A percentile compares a stretch with the other conserved stretches of the same genome.
phyloP scores from a whole-genome alignment of 2,329 filamentous ascomycete genomes.

The Fusarium haematococcum region DNA sequence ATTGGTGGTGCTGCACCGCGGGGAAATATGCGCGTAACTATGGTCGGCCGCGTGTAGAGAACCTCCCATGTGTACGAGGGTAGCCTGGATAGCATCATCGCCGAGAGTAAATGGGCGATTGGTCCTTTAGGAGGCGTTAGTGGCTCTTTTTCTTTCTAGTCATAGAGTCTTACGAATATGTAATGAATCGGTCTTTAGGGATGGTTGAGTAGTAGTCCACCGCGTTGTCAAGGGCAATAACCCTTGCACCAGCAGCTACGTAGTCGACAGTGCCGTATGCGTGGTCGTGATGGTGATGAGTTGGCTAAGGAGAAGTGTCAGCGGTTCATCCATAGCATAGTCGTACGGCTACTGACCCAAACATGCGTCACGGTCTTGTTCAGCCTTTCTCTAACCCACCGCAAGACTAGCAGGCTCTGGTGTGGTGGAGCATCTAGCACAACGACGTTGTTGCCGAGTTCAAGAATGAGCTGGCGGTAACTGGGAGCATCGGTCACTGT shows the following conservation, averaged over 20 bases:
- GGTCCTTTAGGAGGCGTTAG: not conserved
- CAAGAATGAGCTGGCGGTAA: not conserved
- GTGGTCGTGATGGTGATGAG: not conserved
- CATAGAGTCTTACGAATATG: not conserved
- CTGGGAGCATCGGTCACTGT: not conserved
- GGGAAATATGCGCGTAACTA: not conserved
- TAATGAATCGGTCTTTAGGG: not conserved
- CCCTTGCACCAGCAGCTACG: not conserved
- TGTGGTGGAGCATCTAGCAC: not conserved
- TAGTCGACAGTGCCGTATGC: not conserved
- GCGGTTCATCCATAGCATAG: not conserved
- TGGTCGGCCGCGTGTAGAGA: not conserved
- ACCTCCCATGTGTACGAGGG: not conserved
- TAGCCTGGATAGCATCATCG: not conserved
- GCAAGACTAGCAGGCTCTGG: not conserved
- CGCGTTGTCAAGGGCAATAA: not conserved
- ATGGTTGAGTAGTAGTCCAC: not conserved
- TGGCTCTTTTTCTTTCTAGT: not conserved
- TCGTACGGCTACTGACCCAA: not conserved
- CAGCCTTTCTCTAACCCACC: not conserved
- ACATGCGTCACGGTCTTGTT: not conserved
- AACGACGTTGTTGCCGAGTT: not conserved
- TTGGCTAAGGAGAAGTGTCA: not conserved
- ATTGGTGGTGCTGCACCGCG: not conserved
- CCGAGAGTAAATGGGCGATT: not conserved